A percentile compares a stretch with the other conserved stretches of the same genome.
Evolutionary conservation across 1,139 yeast species (phyloP).

Genomic region (Geotrichum armillariae): DNA sequence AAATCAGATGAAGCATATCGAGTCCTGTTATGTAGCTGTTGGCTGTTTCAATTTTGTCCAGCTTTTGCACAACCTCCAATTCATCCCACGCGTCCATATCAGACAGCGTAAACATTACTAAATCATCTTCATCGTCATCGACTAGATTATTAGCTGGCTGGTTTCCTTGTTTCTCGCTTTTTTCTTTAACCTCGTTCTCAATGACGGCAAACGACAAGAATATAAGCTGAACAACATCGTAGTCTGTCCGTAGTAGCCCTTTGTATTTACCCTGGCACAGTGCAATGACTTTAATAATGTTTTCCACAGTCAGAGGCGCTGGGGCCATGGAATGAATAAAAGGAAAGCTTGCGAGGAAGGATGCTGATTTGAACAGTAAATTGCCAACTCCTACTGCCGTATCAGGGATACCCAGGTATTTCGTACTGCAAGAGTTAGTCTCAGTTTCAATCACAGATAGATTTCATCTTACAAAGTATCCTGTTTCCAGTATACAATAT

Average conservation of each 20-base stretch:
- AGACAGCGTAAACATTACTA: conserved; percentile 24
- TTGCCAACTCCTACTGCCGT: conserved; percentile 33
- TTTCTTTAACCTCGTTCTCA: conserved; percentile 22
- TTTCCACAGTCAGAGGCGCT: conserved; percentile 43
- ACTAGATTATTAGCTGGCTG: conserved; percentile 14
- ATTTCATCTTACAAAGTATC: conserved; percentile 32
- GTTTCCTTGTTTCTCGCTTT: conserved; percentile 7
- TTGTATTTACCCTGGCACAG: conserved; percentile 41
- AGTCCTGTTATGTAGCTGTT: conserved; percentile 27
- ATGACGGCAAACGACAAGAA: conserved; percentile 43
- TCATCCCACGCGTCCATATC: conserved; percentile 36
- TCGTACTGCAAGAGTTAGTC: conserved; percentile 23
- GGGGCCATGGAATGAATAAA: conserved; percentile 39
- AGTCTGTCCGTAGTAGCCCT: conserved; percentile 38
- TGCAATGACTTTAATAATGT: conserved; percentile 46
- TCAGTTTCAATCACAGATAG: background rate
- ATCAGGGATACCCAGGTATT: conserved; percentile 34
- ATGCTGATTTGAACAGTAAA: conserved; percentile 39
- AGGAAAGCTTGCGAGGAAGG: conserved; percentile 48
- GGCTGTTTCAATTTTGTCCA: conserved; percentile 3
- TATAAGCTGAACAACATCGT: conserved; percentile 41
- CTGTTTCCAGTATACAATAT: conserved; percentile 36
- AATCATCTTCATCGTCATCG: conserved; percentile 30
- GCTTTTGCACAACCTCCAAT: conserved; percentile 31
- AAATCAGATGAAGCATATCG: conserved; percentile 30